Percentiles rank a stretch among this genome's conserved stretches.
These are phyloP conservation scores for Exophiala sideris DNA, from an alignment of 2,329 filamentous ascomycete genomes.

Conservation along the genomic window DNA sequence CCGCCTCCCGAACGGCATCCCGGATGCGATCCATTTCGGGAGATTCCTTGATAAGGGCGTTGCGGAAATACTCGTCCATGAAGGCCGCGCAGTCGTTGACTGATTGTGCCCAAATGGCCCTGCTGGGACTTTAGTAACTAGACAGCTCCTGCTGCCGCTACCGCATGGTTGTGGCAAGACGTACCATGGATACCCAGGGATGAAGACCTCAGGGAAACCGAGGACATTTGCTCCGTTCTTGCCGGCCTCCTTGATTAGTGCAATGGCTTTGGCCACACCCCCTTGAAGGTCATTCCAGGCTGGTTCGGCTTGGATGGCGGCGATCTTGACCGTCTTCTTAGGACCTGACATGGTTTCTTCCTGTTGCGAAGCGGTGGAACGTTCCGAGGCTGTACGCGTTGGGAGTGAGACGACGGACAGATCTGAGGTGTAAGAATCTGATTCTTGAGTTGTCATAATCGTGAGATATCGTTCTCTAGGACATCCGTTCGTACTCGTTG, in stretches of 20 bases:
- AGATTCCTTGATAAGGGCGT: not conserved
- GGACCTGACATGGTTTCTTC: not conserved
- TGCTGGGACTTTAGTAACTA: not conserved
- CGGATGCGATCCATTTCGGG: slow-evolving; percentile 39
- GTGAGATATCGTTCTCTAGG: not conserved
- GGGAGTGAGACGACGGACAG: not conserved
- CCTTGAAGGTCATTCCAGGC: slow-evolving; percentile 9
- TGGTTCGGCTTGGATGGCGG: slow-evolving; percentile 51
- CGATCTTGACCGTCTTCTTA: slow-evolving; percentile 33
- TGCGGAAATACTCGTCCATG: not conserved
- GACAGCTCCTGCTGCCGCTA: not conserved
- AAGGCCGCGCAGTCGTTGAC: not conserved
- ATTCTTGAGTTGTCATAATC: not conserved
- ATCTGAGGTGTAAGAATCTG: not conserved
- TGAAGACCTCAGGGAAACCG: slow-evolving; percentile 46
- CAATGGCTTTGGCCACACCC: slow-evolving; percentile 52
- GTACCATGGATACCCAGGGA: slow-evolving; percentile 2
- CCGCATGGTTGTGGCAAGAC: too few species aligned
- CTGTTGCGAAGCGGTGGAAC: not conserved
- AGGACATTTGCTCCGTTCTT: slow-evolving; percentile 51
- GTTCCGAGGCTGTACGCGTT: not conserved
- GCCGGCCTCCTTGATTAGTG: slow-evolving; percentile 53
- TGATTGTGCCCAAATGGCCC: not conserved
- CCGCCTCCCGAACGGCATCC: slow-evolving; percentile 34
- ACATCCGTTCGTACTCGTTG: not conserved